Evolutionary conservation across 2,329 filamentous ascomycete genomes (phyloP).

Genomic region (Samsoniella hepiali): DNA sequence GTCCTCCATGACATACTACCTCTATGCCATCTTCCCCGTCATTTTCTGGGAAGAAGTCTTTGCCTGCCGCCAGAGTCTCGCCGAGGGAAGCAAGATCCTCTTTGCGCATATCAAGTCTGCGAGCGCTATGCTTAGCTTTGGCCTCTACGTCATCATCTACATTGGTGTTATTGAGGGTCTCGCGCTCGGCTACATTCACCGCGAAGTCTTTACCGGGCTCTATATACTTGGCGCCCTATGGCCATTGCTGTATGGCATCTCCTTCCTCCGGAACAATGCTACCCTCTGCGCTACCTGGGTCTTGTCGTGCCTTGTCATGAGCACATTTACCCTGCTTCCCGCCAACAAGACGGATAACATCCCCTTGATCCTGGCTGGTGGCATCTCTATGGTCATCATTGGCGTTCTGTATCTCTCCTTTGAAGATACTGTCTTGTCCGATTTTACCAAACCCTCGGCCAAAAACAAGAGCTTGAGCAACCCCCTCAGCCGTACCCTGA

Average conservation of each 20-base stretch:
- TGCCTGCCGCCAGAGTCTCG: conserved; percentile 67
- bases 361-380: conserved; percentile 69
- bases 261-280: conserved; percentile 66
- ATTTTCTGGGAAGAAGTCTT: conserved; percentile 97
- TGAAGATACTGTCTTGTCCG: conserved; percentile 59
- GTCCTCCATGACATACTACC: conserved; percentile 82
- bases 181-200: conserved; percentile 86
- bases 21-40: conserved; percentile 87
- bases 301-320: conserved; percentile 76
- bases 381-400: conserved; percentile 70
- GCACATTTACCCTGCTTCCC: conserved; percentile 82
- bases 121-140: conserved; percentile 55
- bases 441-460: conserved; percentile 30
- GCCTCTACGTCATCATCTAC: conserved; percentile 63
- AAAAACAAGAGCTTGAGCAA: conserved; percentile 31
- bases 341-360: conserved; percentile 82
- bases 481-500: conserved; percentile 53
- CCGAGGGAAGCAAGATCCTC: conserved; percentile 63
- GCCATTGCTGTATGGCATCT: conserved; percentile 69
- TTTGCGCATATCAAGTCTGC: conserved; percentile 65
- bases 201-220: conserved; percentile 79
- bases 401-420: conserved; percentile 78
- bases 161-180: conserved; percentile 75
- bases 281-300: conserved; percentile 69
- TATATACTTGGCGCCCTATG: conserved; percentile 76